Evolutionary conservation across 352 stramenopile species (phyloP), one percentile per base, ranked within the genome.

Genomic region (Pythium volutum): DNA sequence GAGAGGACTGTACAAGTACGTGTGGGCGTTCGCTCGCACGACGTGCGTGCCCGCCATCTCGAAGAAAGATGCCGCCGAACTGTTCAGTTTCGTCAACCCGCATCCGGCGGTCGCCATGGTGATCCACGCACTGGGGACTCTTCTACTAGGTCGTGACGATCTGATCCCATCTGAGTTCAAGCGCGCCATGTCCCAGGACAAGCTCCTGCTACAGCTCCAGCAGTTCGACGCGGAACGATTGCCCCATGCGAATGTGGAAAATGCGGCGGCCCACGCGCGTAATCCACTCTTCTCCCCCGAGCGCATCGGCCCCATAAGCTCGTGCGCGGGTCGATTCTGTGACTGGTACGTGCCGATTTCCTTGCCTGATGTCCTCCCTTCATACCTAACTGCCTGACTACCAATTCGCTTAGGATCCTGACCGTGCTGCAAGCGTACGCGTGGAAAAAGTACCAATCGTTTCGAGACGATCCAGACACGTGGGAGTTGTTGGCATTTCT

Each of bases 271-370:
- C 0, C 78, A 92, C 22, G 73, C 78, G 47, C 66, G 77, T 0
- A 94, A 95, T 57, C 69, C 78, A 4, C 67, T 92, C 1, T 96
- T 94, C 53, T 70, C 75, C 10, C 70, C 82, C 2, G 55, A 54
- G 2, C 72, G 88, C 36, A 85, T 98, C 18, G 71, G 62, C 0
- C 79, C 87, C 8, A 87, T 97, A 55, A 97, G 87, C 66, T 84
- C 76, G 7, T 93, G 88, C 36, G 90, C 91, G 0, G 88, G 86
- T 1, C 81, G 84, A 27, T 92, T 98, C 47, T 98, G 91, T 57
- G 88, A 93, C n/a, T 98, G 90, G 84, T 87, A 66, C n/a, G 57
- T 60, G 33, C 5, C 2, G 7, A 16, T 36, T 18, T n/a, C 18
- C 36, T 18, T 20, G 8, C 11, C 20, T 48, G 20, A 14, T 36